Base-by-base conservation (phyloP, 2,329 filamentous ascomycete genomes). In the Aspergillus ochraceus region DNA sequence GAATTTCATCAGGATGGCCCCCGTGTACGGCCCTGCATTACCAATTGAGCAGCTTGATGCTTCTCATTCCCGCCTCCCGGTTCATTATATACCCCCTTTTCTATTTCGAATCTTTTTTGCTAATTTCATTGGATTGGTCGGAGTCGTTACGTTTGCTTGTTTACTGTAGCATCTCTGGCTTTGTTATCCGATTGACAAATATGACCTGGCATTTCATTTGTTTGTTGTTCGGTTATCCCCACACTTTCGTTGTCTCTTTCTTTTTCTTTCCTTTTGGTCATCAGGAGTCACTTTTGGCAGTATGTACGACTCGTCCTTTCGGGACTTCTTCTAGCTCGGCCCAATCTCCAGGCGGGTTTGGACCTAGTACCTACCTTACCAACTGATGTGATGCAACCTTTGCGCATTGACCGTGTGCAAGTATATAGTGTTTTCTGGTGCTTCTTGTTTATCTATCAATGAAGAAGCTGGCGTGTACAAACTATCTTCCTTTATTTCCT, bases 51-150 rank as follows among this genome's bases (percentile, higher is more conserved):
- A 51, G 52, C 58, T 60, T 57, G 57, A 62, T 39, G 54, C 52
- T 55, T 50, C 58, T 52, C 54, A 32, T 47, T 29, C 24, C 47
- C 51, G n/a, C 49, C 45, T 46, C 54, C 58, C 50, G 26, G 26
- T 30, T 62, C 51, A 54, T 53, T 62, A 60, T 62, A 62, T 57
- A 57, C 60, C 54, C 19, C 56, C 17, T 54, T 26, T 49, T 52
- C 30, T 45, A 55, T 55, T 29, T 49, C 45, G 10, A 49, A 42
- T 42, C 17, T 42, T 42, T n/a, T 14, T 42, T 36, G 32, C 32
- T 42, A 17, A 17, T 42, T 42, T 42, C 36, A 6, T 42, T n/a
- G 14, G 36, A 42, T n/a, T 42, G 39, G 46, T 47, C 36, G 32
- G 22, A 39, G 20, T 42, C 26, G 14, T 17, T 30, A 42, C 22